Conservation (phyloP, 2,329 filamentous ascomycete genomes). For the Lasiodiplodia gonubiensis region DNA sequence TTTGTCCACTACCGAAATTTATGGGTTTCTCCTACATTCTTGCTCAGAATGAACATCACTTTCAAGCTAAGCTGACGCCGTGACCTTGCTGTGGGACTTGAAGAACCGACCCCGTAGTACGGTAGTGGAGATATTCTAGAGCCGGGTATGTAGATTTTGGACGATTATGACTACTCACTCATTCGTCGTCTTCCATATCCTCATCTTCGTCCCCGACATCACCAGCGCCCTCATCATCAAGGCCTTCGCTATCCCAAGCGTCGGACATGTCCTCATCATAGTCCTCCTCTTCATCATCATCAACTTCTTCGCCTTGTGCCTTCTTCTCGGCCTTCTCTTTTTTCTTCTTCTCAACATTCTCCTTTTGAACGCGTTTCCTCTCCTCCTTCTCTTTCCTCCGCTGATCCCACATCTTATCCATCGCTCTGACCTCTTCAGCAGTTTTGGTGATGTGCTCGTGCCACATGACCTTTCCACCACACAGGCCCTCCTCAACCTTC, state of each 20-base stretch:
- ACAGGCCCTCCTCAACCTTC: conserved; percentile 95
- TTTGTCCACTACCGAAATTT: too few relatives aligned
- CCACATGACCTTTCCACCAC: conserved; percentile 92
- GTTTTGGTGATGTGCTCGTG: conserved; percentile 92
- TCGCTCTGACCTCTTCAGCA: conserved; percentile 73
- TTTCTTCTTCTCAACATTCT: conserved; percentile 87
- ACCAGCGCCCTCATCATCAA: conserved; percentile 58
- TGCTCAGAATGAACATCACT: neutral
- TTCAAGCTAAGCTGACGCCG: neutral
- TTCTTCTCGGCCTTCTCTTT: conserved; percentile 63
- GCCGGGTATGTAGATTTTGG: conserved; percentile 1
- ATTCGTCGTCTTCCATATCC: conserved; percentile 35
- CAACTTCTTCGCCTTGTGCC: conserved; percentile 47
- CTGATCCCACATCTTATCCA: conserved; percentile 84
- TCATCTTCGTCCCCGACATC: conserved; percentile 53
- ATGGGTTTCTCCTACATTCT: neutral
- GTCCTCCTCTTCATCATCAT: conserved; percentile 50
- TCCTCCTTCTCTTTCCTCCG: conserved; percentile 80
- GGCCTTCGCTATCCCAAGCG: conserved; percentile 57
- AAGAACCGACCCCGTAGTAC: neutral
- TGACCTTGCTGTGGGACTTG: neutral
- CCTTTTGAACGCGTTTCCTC: conserved; percentile 80
- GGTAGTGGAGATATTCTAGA: neutral
- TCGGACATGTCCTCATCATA: conserved; percentile 54
- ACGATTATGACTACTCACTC: neutral